Base-by-base conservation (phyloP, 306 rosid species). In the Argentina anserina region DNA sequence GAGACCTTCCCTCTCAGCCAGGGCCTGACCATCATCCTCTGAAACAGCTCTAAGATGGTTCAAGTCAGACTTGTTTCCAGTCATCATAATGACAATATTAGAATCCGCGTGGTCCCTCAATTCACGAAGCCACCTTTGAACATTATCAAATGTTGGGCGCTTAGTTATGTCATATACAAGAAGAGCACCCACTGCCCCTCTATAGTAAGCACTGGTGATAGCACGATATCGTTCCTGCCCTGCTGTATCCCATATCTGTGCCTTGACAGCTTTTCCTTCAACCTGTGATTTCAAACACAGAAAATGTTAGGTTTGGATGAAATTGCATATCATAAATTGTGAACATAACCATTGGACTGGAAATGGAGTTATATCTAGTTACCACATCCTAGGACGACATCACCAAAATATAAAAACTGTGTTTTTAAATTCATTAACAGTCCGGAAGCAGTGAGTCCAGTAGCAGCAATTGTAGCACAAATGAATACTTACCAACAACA, bases 161-260 rank as follows among this genome's bases (percentile, higher is more conserved):
- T 94, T 94, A 3, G 99, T 94, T 69, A 94, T 86, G 89, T 94
- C 99, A 74, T 88, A 94, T 41, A 94, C 96, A 64, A 94, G 97
- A 33, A 94, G 86, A 42, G 99, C 97, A 75, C 97, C 99, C 60
- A 94, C 97, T 70, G 97, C 99, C 50, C 99, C 99, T 83, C 99
- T 94, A 53, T 94, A 94, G 76, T 94, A 94, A 58, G 99, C 97
- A 82, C 99, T 89, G 61, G 97, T 94, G 60, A 94, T 91, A 23
- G 99, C 99, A 7, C 99, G 97, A 81, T 94, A 94, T 65, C 99
- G 90, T 86, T 94, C 99, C 87, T 94, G 99, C 64, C 97, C 99
- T 21, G 99, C 99, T 20, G 98, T 94, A 70, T 94, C 98, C 98
- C 98, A 94, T 75, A 94, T 94, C 80, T 94, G 98, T 65, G 98